phyloP scores from a whole-genome alignment of 2,329 filamentous ascomycete genomes.

The Fusarium verrucosum region DNA sequence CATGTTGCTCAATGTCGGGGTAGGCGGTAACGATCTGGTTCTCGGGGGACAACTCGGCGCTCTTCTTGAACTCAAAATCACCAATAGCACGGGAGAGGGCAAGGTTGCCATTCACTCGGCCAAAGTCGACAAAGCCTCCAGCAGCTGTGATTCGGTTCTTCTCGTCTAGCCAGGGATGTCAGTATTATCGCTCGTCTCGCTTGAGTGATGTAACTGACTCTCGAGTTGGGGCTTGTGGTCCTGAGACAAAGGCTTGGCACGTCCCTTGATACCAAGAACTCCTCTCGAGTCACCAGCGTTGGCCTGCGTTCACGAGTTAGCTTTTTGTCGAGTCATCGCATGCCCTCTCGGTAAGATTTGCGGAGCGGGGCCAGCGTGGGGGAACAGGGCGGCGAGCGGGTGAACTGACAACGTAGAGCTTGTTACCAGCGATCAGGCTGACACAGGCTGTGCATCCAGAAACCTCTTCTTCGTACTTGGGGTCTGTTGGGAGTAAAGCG shows the following conservation, averaged over 20 bases:
- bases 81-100: conserved; percentile 96
- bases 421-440: conserved; percentile 85
- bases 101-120: conserved; percentile 96
- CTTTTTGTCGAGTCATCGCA: conserved; percentile 11
- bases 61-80: conserved; percentile 99
- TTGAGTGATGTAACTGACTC: conserved; percentile 64
- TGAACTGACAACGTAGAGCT: conserved; percentile 89
- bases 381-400: conserved; percentile 17
- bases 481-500: conserved; percentile 67
- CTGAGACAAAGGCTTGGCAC: conserved; percentile 97
- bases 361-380: conserved; percentile 27
- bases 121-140: conserved; percentile 97
- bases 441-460: conserved; percentile 98
- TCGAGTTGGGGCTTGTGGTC: conserved; percentile 99
- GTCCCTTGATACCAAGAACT: conserved; percentile 94
- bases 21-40: conserved; percentile 98
- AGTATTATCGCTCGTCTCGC: conserved; percentile 21
- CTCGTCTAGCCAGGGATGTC: conserved; percentile 69
- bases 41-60: conserved; percentile 94
- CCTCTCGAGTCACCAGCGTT: conserved; percentile 97
- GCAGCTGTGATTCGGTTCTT: conserved; percentile 96
- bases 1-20: conserved; percentile 92
- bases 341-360: conserved; percentile 27
- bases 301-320: conserved; percentile 66
- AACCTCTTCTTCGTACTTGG: conserved; percentile 96